phyloP scores from a whole-genome alignment of 305 asterid genomes.

The Rubia peregrina region DNA sequence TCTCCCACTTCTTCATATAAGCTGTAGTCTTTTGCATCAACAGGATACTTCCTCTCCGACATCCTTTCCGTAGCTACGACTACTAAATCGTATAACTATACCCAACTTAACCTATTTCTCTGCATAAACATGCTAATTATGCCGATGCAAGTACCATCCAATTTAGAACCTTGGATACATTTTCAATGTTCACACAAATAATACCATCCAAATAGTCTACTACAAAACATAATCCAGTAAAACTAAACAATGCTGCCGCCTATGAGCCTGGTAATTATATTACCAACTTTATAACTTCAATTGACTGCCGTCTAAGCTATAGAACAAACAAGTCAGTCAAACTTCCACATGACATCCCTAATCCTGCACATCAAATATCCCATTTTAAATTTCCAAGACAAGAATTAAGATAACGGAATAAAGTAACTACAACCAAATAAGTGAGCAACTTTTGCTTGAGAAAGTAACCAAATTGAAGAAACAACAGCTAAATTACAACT shows the following conservation, averaged over 20 bases:
- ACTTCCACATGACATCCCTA: not conserved
- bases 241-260: not conserved
- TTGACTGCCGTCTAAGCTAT: not conserved
- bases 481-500: not conserved
- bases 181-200: not conserved
- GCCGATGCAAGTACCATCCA: too few species aligned
- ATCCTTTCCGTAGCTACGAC: conserved; percentile 40
- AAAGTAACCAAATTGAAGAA: not conserved
- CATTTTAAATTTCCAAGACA: not conserved
- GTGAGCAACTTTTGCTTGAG: not conserved
- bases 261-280: not conserved
- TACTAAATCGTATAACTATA: conserved; percentile 21
- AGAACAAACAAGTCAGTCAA: not conserved
- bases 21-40: conserved; percentile 60
- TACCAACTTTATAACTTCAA: not conserved
- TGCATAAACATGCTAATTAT: conserved; percentile 2
- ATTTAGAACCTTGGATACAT: not conserved
- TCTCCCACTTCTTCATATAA: conserved; percentile 92
- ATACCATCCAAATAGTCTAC: not conserved
- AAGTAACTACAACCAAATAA: not conserved
- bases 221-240: not conserved
- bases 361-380: not conserved
- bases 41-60: conserved; percentile 61
- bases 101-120: conserved; percentile 18
- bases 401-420: not conserved